Conservation (phyloP, 768 basidiomycete genomes). For the Hypholoma sublateritium region DNA sequence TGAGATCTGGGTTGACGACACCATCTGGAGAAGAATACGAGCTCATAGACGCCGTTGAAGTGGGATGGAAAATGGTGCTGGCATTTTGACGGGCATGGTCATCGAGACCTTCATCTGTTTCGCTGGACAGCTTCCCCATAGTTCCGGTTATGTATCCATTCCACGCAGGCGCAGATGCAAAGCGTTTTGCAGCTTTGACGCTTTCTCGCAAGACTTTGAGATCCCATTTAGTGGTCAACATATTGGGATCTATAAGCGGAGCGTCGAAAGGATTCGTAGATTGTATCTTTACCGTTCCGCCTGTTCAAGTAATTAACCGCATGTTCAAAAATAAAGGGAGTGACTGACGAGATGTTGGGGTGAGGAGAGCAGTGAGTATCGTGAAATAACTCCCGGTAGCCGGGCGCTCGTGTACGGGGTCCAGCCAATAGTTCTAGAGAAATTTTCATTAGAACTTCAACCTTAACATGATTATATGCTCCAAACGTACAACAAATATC, state of each 20-base stretch:
- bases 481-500: slow-evolving; percentile 20
- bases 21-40: slow-evolving; percentile 19
- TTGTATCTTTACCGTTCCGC: slow-evolving; percentile 37
- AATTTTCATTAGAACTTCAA: neutral
- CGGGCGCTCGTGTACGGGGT: slow-evolving; percentile 11
- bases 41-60: slow-evolving; percentile 29
- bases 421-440: slow-evolving; percentile 13
- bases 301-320: slow-evolving; percentile 14
- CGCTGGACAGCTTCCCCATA: slow-evolving; percentile 8
- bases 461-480: too few relatives aligned
- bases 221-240: slow-evolving; percentile 33
- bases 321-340: neutral
- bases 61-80: slow-evolving; percentile 28
- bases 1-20: slow-evolving; percentile 33
- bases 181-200: slow-evolving; percentile 19
- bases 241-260: slow-evolving; percentile 50
- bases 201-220: slow-evolving; percentile 24
- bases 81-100: slow-evolving; percentile 19
- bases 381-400: slow-evolving; percentile 29
- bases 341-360: slow-evolving; percentile 34
- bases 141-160: slow-evolving; percentile 25
- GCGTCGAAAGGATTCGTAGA: slow-evolving; percentile 45
- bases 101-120: slow-evolving; percentile 26
- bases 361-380: slow-evolving; percentile 23
- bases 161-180: slow-evolving; percentile 26